phyloP scores from a whole-genome alignment of 1,284 basidiomycete genomes.

The Entoloma clypeatum region DNA sequence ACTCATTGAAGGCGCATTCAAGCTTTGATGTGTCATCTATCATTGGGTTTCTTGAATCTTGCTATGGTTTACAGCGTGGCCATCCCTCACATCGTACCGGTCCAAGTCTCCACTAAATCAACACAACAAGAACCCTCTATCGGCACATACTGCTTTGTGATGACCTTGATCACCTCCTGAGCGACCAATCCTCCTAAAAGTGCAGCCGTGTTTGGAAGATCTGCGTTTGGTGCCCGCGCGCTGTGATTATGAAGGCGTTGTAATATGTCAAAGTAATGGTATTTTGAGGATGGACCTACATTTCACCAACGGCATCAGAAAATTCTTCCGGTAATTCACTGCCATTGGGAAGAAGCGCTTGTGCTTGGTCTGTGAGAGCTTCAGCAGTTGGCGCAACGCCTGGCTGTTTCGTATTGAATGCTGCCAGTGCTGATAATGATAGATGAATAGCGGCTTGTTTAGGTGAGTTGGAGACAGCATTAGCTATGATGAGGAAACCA shows the following conservation, averaged over 20 bases:
- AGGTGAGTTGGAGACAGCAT: slow-evolving; percentile 36
- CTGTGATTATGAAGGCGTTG: slow-evolving; percentile 33
- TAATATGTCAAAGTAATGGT: slow-evolving; percentile 9
- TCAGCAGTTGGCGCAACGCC: slow-evolving; percentile 33
- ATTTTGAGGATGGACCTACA: slow-evolving; percentile 44
- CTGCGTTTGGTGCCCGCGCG: slow-evolving; percentile 77
- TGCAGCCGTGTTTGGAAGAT: slow-evolving; percentile 90
- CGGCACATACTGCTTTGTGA: slow-evolving; percentile 94
- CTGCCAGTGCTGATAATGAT: slow-evolving; percentile 56
- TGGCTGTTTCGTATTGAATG: slow-evolving; percentile 27
- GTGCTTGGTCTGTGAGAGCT: slow-evolving; percentile 38
- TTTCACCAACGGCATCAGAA: slow-evolving; percentile 67
- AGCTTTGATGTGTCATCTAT: slow-evolving; percentile 7
- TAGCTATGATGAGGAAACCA: slow-evolving; percentile 26
- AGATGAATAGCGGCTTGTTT: slow-evolving; percentile 63
- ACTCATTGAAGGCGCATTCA: not conserved
- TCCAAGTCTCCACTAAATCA: slow-evolving; percentile 83
- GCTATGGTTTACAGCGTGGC: not conserved
- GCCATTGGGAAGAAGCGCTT: slow-evolving; percentile 36
- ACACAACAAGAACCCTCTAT: slow-evolving; percentile 84
- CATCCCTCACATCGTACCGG: slow-evolving; percentile 44
- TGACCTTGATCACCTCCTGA: slow-evolving; percentile 98
- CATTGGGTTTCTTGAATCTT: too few species aligned
- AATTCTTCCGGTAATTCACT: slow-evolving; percentile 57
- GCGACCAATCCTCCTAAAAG: slow-evolving; percentile 92